phyloP scores from a whole-genome alignment of 2,329 filamentous ascomycete genomes.

The Aspergillus texensis region DNA sequence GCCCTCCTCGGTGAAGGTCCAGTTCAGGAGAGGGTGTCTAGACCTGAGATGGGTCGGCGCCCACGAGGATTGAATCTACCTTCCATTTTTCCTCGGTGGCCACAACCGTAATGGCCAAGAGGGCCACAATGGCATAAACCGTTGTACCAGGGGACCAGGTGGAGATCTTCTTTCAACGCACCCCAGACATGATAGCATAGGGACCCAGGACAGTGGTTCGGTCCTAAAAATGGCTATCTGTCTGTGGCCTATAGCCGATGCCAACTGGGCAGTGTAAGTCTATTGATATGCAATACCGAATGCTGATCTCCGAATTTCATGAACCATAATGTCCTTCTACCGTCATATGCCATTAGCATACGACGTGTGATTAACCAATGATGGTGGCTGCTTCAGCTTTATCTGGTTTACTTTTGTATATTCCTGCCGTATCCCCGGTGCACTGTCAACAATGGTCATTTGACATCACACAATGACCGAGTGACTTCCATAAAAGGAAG shows the following conservation, averaged over 20 bases:
- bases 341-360: background rate
- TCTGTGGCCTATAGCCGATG: background rate
- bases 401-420: background rate
- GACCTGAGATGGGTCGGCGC: background rate
- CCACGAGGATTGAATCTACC: background rate
- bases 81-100: background rate
- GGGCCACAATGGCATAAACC: background rate
- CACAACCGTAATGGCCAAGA: background rate
- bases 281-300: background rate
- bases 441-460: background rate
- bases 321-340: background rate
- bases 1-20: background rate
- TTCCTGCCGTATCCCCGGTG: background rate
- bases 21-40: background rate
- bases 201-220: background rate
- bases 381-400: background rate
- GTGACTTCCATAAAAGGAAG: background rate
- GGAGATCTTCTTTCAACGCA: background rate
- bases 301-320: background rate
- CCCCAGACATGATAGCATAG: background rate
- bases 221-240: no score
- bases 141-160: constrained; percentile 1
- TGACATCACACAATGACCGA: background rate
- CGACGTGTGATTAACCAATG: background rate
- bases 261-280: background rate